Base-by-base conservation (phyloP, 441 rosid genomes). In the Viola pubescens region DNA sequence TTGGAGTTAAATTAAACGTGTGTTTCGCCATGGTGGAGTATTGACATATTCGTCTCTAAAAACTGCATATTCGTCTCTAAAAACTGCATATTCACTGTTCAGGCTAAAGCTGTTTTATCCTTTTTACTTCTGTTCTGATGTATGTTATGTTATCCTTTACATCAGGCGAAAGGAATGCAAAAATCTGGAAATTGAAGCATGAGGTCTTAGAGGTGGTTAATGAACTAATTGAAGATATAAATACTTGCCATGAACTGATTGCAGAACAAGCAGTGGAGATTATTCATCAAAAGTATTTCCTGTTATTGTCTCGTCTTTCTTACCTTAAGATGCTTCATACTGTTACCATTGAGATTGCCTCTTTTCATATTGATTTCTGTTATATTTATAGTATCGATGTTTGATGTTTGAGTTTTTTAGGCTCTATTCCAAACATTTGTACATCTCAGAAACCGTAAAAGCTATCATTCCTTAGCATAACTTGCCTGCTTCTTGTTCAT, bases 221-320 rank as follows among this genome's bases (percentile, higher is more conserved):
- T 75, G 94, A 88, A 55, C 89, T 88, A 59, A 77, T 88, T 67
- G 81, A 73, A 50, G 94, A 86, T 63, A 82, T 86, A 69, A 68
- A 66, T 66, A 84, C 85, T 58, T 88, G 86, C 73, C 91, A 82
- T 64, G 96, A 86, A 68, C 91, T 79, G 82, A 88, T 88, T 26
- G 89, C 91, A 56, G 96, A 84, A 72, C 96, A 84, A 70, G 89
- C 96, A 40, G 73, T 88, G 59, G 96, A 86, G 78, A 94, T 86
- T 71, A 88, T 88, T 74, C 96, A 88, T 77, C 96, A 88, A 42
- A 85, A 88, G 96, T 85, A 85, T 26, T 14, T 61, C 37, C 26
- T 34, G 19, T 19, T 26, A 51, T 26, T 26, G 9, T 58, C 38
- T 37, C 26, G 57, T 53, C 52, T 46, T 5, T 16, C 13, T 41